These are phyloP conservation scores for Gaeumannomyces tritici DNA, from an alignment of 2,329 filamentous ascomycete species.

Conservation along the genomic window DNA sequence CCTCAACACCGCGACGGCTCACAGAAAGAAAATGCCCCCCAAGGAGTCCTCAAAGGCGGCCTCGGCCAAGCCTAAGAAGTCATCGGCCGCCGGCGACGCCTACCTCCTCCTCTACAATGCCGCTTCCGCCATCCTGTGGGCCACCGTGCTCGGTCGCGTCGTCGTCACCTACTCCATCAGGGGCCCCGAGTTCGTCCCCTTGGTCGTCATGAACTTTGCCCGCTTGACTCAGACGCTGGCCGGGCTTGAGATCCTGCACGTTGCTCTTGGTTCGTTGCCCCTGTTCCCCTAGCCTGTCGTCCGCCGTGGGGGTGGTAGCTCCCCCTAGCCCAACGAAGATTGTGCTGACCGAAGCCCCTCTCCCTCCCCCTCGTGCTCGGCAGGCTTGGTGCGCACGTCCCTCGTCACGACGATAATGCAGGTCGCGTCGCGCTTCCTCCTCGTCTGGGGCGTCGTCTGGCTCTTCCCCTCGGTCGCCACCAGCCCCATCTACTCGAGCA, in stretches of 20 bases:
- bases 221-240: constrained; percentile 80
- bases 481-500: constrained; percentile 57
- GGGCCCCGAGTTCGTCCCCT: constrained; percentile 51
- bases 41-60: constrained; percentile 9
- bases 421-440: constrained; percentile 74
- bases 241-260: constrained; percentile 74
- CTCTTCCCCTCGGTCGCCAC: constrained; percentile 58
- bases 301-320: not conserved
- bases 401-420: constrained; percentile 83
- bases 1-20: not conserved
- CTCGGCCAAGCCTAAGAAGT: constrained; percentile 36
- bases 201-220: constrained; percentile 54
- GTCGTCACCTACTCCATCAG: constrained; percentile 39
- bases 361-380: not conserved
- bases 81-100: constrained; percentile 18
- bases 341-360: not conserved
- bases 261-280: constrained; percentile 53
- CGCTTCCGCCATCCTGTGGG: constrained; percentile 68
- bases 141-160: constrained; percentile 62
- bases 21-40: constrained; percentile 11
- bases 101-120: constrained; percentile 87
- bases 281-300: not conserved
- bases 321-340: no score
- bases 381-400: constrained; percentile 78
- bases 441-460: constrained; percentile 78